Conservation (phyloP, 1,284 basidiomycete species). For the Lentinula novae-zelandiae region DNA sequence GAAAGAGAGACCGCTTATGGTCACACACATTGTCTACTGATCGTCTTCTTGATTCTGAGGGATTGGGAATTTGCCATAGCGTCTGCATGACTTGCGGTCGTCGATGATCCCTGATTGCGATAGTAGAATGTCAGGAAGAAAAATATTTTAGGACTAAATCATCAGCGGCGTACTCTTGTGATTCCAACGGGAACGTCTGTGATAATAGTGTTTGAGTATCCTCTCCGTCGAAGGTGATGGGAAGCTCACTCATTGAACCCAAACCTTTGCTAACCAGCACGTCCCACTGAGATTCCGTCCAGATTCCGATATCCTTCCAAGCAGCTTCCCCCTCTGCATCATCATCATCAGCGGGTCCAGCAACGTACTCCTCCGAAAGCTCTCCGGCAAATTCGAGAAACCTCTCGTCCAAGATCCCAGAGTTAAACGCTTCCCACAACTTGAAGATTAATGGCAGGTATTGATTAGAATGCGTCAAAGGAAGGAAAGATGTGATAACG, state of each 20-base stretch:
- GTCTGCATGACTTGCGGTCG: slow-evolving; percentile 69
- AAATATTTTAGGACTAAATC: background rate
- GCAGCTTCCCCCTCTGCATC: slow-evolving; percentile 43
- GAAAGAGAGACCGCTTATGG: slow-evolving; percentile 3
- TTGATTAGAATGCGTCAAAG: slow-evolving; percentile 59
- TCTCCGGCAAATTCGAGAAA: slow-evolving; percentile 80
- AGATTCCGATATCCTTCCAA: slow-evolving; percentile 86
- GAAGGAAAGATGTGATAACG: slow-evolving; percentile 75
- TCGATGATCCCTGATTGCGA: slow-evolving; percentile 49
- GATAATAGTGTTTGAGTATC: background rate
- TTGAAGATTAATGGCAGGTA: slow-evolving; percentile 77
- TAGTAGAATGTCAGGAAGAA: background rate
- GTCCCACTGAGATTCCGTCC: slow-evolving; percentile 84
- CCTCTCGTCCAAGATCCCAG: slow-evolving; percentile 77
- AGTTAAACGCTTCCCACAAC: slow-evolving; percentile 86
- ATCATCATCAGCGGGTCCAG: slow-evolving; percentile 51
- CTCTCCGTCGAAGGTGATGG: background rate
- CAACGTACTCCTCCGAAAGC: slow-evolving; percentile 75
- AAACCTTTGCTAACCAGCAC: slow-evolving; percentile 86
- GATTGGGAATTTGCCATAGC: slow-evolving; percentile 59
- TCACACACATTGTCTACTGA: slow-evolving; percentile 64
- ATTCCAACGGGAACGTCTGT: slow-evolving; percentile 52
- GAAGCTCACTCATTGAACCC: slow-evolving; percentile 71
- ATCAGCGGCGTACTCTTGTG: slow-evolving; percentile 42
- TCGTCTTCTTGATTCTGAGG: slow-evolving; percentile 74